Evolutionary conservation across 306 rosid species (phyloP), one percentile per base, ranked within the genome.

Genomic region (Cicer yamashitae): DNA sequence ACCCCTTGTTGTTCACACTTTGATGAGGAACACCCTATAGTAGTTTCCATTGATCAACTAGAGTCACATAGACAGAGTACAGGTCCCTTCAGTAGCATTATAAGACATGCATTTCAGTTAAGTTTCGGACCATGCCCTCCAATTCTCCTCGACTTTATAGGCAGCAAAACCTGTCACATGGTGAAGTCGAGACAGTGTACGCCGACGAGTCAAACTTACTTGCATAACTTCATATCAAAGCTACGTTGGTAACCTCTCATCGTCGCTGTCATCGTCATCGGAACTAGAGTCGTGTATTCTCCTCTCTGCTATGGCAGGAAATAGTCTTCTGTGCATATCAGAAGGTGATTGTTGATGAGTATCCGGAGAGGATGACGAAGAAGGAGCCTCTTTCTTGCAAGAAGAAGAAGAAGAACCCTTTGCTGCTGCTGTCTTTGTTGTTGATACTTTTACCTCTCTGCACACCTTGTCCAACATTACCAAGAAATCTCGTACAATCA

Each of bases 401-500:
- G 67, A 13, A 13, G 67, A 14, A 10, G 40, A 50, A 10, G 40
- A 50, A 18, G 82, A 12, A 84, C 17, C 68, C 78, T 78, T 91
- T 5, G 13, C 1, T 30, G 8, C 51, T 64, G 9, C 1, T 6
- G 47, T 14, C 81, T 73, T 88, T 8, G 56, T 44, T 6, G 83
- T 82, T 1, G 86, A 53, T 1, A 51, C 83, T 70, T 40, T 75
- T 11, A 92, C 90, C 80, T 96, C 90, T 79, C 64, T 88, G 62
- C 99, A 96, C 11, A 87, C 89, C 82, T 84, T 96, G 38, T 88
- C 93, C 68, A 96, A 67, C 72, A 92, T 88, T 52, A 84, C 41
- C 86, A 96, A 79, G 92, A 96, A 96, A 69, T 92, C 98, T 0
- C 99, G 89, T 11, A 96, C 92, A 34, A 87, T 82, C 11, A 72